Evolutionary conservation across 306 rosid species (phyloP).

Genomic region (Trifolium pratense): DNA sequence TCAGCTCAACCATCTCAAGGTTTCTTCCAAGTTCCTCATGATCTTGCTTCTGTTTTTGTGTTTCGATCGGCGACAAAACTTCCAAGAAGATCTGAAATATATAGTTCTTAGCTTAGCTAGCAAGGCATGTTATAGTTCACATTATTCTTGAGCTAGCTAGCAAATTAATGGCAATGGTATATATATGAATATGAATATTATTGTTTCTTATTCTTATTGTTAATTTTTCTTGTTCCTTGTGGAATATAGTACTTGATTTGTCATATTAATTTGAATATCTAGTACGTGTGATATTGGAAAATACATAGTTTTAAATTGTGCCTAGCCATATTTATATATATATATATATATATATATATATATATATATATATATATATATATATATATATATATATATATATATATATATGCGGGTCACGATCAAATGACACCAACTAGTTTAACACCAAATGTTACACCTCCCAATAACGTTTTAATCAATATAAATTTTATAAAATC

Average conservation of each 20-base stretch:
- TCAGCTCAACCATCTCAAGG: constrained; percentile 28
- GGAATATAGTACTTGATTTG: neutral
- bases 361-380: too few species aligned
- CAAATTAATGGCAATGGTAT: neutral
- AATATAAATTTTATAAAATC: too few species aligned
- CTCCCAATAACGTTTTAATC: too few species aligned
- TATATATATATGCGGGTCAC: too few species aligned
- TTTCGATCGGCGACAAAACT: constrained; percentile 34
- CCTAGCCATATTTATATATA: too few species aligned
- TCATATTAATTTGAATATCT: neutral
- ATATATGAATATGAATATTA: neutral
- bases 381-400: too few species aligned
- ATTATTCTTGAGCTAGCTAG: neutral
- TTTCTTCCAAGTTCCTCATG: constrained; percentile 55
- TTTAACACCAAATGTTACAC: too few species aligned
- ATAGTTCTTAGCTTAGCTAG: constrained; percentile 37
- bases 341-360: too few species aligned
- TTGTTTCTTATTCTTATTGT: neutral
- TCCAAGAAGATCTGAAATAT: constrained; percentile 45
- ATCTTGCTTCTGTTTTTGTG: constrained; percentile 48
- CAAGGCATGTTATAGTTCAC: neutral
- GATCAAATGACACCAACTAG: too few species aligned
- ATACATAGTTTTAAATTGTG: too few species aligned
- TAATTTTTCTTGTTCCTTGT: neutral
- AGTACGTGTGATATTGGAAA: neutral